Conservation (phyloP, 164 flowering plant genomes). For the Magnolia changhungtana region DNA sequence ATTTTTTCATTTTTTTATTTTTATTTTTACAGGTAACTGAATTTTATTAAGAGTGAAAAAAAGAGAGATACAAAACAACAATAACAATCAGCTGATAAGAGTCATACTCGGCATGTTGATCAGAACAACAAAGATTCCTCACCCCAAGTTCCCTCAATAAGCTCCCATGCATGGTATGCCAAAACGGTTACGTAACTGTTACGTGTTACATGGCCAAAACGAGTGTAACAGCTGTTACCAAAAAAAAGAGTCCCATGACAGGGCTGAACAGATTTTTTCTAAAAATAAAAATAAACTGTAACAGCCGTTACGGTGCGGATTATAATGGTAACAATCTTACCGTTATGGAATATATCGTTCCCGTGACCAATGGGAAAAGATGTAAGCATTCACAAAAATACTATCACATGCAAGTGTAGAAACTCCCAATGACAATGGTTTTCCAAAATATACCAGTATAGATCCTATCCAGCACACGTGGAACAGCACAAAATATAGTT, state of each 20-base stretch:
- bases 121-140: too few species aligned
- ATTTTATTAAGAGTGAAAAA: neutral
- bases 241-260: too few species aligned
- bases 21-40: neutral
- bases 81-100: neutral
- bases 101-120: neutral
- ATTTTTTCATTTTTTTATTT: neutral
- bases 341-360: neutral
- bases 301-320: too few species aligned
- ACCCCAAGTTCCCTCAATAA: neutral
- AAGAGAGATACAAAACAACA: neutral
- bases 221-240: too few species aligned
- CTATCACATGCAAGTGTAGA: neutral
- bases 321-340: too few species aligned
- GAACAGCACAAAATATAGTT: slow-evolving; percentile 87
- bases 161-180: too few species aligned
- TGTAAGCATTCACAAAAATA: neutral
- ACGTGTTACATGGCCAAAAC: too few species aligned
- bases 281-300: too few species aligned
- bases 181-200: too few species aligned
- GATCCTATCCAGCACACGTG: slow-evolving; percentile 89
- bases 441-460: slow-evolving; percentile 53
- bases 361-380: neutral
- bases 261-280: too few species aligned
- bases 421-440: neutral